These are phyloP conservation scores for Penicillium malachiteum DNA, from an alignment of 495 filamentous ascomycete genomes.

Conservation along the genomic window DNA sequence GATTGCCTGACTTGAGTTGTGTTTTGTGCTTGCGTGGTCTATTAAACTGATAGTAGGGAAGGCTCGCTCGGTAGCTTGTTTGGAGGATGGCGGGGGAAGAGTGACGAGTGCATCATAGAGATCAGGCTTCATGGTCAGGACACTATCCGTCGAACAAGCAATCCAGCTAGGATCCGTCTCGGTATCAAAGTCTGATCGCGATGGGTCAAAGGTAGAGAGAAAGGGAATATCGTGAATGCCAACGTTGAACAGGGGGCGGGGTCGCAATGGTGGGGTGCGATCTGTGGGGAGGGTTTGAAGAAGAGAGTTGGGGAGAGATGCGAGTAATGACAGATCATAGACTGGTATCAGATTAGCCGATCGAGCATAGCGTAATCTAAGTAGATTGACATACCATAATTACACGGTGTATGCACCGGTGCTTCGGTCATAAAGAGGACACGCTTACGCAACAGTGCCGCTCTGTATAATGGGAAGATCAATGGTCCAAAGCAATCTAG, in stretches of 20 bases:
- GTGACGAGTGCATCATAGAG: slow-evolving; percentile 88
- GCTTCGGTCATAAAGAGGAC: slow-evolving; percentile 82
- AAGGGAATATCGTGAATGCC: slow-evolving; percentile 90
- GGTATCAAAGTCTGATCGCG: slow-evolving; percentile 24
- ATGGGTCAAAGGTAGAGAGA: slow-evolving; percentile 48
- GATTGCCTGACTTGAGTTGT: slow-evolving; percentile 24
- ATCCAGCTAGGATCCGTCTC: slow-evolving; percentile 73
- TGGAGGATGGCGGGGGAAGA: slow-evolving; percentile 64
- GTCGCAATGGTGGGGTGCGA: slow-evolving; percentile 53
- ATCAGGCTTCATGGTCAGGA: slow-evolving; percentile 76
- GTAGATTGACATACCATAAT: slow-evolving; percentile 64
- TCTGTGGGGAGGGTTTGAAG: slow-evolving; percentile 54
- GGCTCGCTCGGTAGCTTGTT: slow-evolving; percentile 52
- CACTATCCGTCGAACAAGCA: slow-evolving; percentile 91
- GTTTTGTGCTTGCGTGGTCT: slow-evolving; percentile 25
- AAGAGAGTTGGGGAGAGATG: slow-evolving; percentile 68
- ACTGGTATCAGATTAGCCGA: slow-evolving; percentile 51
- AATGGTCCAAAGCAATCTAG: slow-evolving; percentile 85
- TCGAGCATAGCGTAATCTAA: background rate
- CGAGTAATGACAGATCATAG: slow-evolving; percentile 89
- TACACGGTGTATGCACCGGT: slow-evolving; percentile 80
- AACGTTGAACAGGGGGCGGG: slow-evolving; percentile 85
- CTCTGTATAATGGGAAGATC: slow-evolving; percentile 85
- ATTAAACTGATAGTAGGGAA: slow-evolving; percentile 68
- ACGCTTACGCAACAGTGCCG: slow-evolving; percentile 83